Base-by-base conservation (phyloP, 2,329 filamentous ascomycete species). In the Plenodomus tracheiphilus region DNA sequence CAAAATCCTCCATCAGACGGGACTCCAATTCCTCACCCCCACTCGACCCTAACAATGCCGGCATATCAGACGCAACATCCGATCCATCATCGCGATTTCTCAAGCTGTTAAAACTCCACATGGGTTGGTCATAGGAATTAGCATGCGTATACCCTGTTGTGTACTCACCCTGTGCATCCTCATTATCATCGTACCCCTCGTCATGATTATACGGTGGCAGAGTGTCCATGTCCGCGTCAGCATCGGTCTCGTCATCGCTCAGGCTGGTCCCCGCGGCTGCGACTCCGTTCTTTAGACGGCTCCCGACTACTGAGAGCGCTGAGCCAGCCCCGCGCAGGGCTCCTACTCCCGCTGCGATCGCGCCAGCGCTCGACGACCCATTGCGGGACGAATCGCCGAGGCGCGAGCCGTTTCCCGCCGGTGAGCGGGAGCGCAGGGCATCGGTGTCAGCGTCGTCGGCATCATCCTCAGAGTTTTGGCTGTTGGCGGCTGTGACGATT, bases 311-410 rank as follows among this genome's bases (percentile, higher is more conserved):
- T 56, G 59, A 64, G 55, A 52, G 61, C 58, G 34, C 58, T 59
- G 56, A 71, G 65, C 68, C 70, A 69, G 55, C 64, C 62, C 60
- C 68, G 62, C 45, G 66, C 68, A 64, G 69, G 71, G 47, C 66
- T 73, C 47, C 66, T 52, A 60, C 74, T 76, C 67, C 84, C 85
- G 80, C 87, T 90, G 75, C 88, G 82, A 79, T 85, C 89, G 79
- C 85, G 82, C 82, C 89, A 83, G 83, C 87, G 88, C 87, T 91
- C 89, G 89, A 89, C 87, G 86, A 93, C 83, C 89, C 90, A 93
- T 78, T 85, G 81, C 79, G 87, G 86, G 86, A 93, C 84, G 84
- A 91, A 85, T 81, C 86, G 86, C 81, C 89, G 87, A 91, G 88
- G 83, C 88, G 87, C 85, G 79, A 85, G 76, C 83, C 90, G 87